These are phyloP conservation scores for Allomyces arbusculus DNA, from an alignment of 192 early-diverging fungal species.

Conservation along the genomic window DNA sequence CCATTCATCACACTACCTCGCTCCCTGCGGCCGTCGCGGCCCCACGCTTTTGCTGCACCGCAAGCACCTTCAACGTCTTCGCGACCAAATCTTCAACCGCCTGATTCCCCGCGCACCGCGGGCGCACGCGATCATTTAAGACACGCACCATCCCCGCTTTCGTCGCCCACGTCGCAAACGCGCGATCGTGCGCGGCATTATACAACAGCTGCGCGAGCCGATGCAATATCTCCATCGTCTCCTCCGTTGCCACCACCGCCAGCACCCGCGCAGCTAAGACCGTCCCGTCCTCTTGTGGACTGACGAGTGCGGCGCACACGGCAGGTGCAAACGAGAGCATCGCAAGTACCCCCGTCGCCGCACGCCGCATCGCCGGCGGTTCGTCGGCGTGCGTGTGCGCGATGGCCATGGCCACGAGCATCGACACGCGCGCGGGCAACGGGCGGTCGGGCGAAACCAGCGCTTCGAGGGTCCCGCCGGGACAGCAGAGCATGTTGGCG, in stretches of 20 bases:
- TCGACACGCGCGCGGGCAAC: background rate
- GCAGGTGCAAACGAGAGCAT: background rate
- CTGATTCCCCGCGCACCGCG: background rate
- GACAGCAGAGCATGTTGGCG: background rate
- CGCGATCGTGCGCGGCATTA: background rate
- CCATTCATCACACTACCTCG: too few species aligned
- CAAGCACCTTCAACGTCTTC: background rate
- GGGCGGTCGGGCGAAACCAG: background rate
- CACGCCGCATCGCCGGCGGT: background rate
- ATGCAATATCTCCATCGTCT: background rate
- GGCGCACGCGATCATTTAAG: background rate
- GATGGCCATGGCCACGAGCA: background rate
- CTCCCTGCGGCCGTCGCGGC: too few species aligned
- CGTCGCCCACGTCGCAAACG: background rate
- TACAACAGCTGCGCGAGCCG: background rate
- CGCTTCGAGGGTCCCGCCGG: background rate
- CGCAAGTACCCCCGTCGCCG: background rate
- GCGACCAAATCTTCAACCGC: background rate
- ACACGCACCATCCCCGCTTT: background rate
- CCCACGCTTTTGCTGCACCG: too few species aligned
- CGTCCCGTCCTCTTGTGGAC: background rate
- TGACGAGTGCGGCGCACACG: background rate
- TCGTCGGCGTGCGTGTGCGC: background rate
- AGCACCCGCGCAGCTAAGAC: background rate
- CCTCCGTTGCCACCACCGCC: background rate